Evolutionary conservation across 176 grass and related monocot species (phyloP).

Genomic region (Eleusine coracana): DNA sequence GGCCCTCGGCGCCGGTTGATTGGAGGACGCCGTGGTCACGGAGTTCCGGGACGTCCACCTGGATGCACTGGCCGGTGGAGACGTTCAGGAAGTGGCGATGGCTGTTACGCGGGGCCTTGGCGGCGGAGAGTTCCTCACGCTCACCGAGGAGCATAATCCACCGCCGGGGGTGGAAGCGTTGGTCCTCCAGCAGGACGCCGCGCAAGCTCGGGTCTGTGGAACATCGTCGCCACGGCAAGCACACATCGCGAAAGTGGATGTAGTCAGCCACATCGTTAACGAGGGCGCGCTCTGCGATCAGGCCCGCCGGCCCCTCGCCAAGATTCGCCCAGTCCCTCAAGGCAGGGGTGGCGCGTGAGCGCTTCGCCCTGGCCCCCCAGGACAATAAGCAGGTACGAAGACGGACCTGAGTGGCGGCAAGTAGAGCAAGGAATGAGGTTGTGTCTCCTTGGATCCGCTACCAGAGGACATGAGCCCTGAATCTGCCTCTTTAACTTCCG

Average conservation of each 20-base stretch:
- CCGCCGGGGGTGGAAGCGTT: neutral
- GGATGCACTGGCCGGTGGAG: neutral
- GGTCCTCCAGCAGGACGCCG: neutral
- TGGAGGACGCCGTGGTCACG: neutral
- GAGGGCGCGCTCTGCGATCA: neutral
- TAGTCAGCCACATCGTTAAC: neutral
- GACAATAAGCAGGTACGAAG: too few relatives aligned
- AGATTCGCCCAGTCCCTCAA: neutral
- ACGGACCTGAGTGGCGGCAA: too few relatives aligned
- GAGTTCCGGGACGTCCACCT: neutral
- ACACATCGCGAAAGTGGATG: neutral
- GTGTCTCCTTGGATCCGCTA: too few relatives aligned
- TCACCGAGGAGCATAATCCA: neutral
- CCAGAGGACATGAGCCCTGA: too few relatives aligned
- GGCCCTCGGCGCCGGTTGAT: neutral
- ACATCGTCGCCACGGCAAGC: neutral
- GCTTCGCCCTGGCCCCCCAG: too few relatives aligned
- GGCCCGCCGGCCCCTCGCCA: neutral
- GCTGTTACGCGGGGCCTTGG: too few relatives aligned
- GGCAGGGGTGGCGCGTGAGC: too few relatives aligned
- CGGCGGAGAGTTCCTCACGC: neutral
- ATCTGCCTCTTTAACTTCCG: too few relatives aligned
- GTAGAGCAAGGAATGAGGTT: too few relatives aligned
- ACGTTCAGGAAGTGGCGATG: neutral
- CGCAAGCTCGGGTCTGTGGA: neutral